A percentile compares a stretch with the other conserved stretches of the same genome.
Conservation (phyloP, 768 basidiomycete species). For the Boletus rubescentipes region DNA sequence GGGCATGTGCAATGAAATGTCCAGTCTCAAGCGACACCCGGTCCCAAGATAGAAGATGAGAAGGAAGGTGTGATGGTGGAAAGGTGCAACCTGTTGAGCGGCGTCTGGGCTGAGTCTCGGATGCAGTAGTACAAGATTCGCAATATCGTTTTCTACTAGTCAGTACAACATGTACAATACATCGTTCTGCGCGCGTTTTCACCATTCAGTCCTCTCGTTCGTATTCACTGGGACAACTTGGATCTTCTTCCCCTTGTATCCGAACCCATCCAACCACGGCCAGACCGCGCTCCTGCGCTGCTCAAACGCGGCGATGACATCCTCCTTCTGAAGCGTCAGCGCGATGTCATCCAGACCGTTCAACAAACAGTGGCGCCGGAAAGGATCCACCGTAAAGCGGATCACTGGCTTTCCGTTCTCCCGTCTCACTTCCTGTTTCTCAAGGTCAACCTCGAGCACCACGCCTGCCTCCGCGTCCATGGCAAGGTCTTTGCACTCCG, state of each 20-base stretch:
- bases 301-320: conserved; percentile 80
- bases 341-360: conserved; percentile 98
- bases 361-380: conserved; percentile 90
- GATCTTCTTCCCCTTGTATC: conserved; percentile 80
- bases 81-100: conserved; percentile 3
- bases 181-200: conserved; percentile 12
- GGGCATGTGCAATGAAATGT: conserved; percentile 14
- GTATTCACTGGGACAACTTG: conserved; percentile 45
- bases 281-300: conserved; percentile 68
- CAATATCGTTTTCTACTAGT: neutral
- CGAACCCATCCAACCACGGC: conserved; percentile 98
- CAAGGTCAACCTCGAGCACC: conserved; percentile 82
- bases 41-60: neutral
- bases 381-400: conserved; percentile 79
- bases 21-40: neutral
- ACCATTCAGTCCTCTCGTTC: conserved; percentile 72
- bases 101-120: conserved; percentile 14
- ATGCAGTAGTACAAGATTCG: conserved; percentile 16
- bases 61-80: neutral
- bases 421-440: conserved; percentile 76
- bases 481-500: conserved; percentile 68
- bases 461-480: conserved; percentile 74
- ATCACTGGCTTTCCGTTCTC: conserved; percentile 71
- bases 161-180: neutral
- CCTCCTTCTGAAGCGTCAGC: conserved; percentile 81